Evolutionary conservation across 129 eudicot genomes (phyloP), one percentile per base, ranked within the genome.

Genomic region (Flaveria linearis): DNA sequence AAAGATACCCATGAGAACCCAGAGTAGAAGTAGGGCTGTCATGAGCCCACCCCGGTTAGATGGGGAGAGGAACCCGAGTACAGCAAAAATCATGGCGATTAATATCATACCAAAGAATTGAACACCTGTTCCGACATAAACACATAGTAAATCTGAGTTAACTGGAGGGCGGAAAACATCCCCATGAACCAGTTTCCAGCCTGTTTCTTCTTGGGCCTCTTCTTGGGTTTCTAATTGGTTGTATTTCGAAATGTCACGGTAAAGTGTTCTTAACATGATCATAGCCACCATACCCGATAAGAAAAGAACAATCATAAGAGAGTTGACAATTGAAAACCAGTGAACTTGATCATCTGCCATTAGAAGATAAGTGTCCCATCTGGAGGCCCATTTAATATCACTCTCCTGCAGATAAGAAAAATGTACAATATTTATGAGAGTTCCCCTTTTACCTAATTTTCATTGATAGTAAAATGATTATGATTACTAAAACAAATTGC

Each of bases 201-300:
- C 96, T 0, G 92, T 89, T 68, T 89, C 92, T 84, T 89, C 96
- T 75, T 87, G 96, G 61, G 95, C 91, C 36, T 88, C 93, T 81
- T 88, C 93, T 73, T 84, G 89, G 20, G 89, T 89, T 77, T 89
- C 96, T 22, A 89, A 70, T 30, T 89, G 88, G 85, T 89, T 89
- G 88, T 89, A 89, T 47, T 86, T 85, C 47, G 96, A 87, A 57
- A 89, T 89, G 64, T 89, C 96, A 49, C 91, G 91, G 58, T 89
- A 87, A 51, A 89, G 87, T 12, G 96, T 89, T 47, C 92, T 72
- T 42, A 89, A 51, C 96, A 89, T 89, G 82, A 89, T 89, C 96
- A 89, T 87, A 42, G 96, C 96, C 15, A 89, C 96, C 89, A 89
- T 89, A 60, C 96, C 96, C 20, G 92, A 89, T 66, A 89, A 82